Percentiles rank a stretch among this genome's conserved stretches.
Conservation (phyloP, 176 grass and related monocot genomes). For the Elaeis guineensis region DNA sequence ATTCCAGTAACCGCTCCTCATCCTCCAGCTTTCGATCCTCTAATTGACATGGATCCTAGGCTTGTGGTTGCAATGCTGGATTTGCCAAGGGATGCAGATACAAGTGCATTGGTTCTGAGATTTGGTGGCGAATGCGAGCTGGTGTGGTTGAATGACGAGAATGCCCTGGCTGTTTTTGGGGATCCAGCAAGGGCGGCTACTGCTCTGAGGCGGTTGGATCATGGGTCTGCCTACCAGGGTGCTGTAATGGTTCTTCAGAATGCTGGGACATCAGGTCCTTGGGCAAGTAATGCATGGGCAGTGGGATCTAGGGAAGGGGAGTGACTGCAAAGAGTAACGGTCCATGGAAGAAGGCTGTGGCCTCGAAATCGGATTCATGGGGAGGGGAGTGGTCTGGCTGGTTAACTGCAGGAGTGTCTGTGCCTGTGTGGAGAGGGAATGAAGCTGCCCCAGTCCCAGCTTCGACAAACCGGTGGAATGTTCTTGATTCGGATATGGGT, state of each 20-base stretch:
- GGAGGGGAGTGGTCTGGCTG: slow-evolving; percentile 37
- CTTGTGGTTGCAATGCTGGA: slow-evolving; percentile 25
- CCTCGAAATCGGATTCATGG: slow-evolving; percentile 36
- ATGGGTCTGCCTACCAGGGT: too few relatives aligned
- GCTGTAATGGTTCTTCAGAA: too few relatives aligned
- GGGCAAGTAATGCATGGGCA: neutral
- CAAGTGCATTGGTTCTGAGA: slow-evolving; percentile 69
- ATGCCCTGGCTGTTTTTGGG: too few relatives aligned
- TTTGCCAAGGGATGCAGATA: slow-evolving; percentile 84
- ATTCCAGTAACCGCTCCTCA: slow-evolving; percentile 29
- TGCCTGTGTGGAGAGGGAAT: slow-evolving; percentile 17
- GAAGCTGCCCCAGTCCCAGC: slow-evolving; percentile 26
- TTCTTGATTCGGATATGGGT: slow-evolving; percentile 42
- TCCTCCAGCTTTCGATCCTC: slow-evolving; percentile 6
- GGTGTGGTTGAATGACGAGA: slow-evolving; percentile 21
- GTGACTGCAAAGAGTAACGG: too few relatives aligned
- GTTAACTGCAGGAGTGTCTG: slow-evolving; percentile 21
- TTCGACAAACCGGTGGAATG: slow-evolving; percentile 58
- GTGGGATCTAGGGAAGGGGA: too few relatives aligned
- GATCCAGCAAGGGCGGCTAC: too few relatives aligned
- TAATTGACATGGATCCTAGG: too few relatives aligned
- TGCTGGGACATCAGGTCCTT: slow-evolving; percentile 1
- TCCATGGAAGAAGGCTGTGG: slow-evolving; percentile 8
- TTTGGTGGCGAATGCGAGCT: slow-evolving; percentile 95
- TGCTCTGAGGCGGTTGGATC: too few relatives aligned